Percentiles rank a stretch among this genome's conserved stretches.
Conservation (phyloP, 108 stramenopile species). For the Cyclotella choctawhatcheeana region DNA sequence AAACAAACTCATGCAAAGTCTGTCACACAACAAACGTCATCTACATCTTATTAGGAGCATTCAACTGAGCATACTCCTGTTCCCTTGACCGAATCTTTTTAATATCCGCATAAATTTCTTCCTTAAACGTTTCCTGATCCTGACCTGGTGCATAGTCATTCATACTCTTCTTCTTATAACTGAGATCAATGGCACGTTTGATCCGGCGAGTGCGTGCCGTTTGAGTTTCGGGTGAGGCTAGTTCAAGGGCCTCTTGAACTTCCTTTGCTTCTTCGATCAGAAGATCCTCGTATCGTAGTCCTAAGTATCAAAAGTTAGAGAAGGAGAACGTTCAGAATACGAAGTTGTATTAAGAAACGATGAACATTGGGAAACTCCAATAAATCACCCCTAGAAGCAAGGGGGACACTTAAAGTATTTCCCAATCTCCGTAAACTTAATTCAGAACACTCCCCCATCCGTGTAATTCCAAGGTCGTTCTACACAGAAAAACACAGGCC, state of each 20-base stretch:
- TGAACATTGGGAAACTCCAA: no score
- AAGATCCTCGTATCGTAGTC: slow-evolving; percentile 87
- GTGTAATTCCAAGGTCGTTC: no score
- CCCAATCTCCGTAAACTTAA: no score
- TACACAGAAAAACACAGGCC: no score
- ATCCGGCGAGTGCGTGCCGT: slow-evolving; percentile 86
- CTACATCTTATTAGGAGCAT: slow-evolving; percentile 74
- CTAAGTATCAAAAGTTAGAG: slow-evolving; percentile 38
- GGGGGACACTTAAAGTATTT: background rate
- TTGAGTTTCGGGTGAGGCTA: slow-evolving; percentile 81
- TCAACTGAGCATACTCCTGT: slow-evolving; percentile 80
- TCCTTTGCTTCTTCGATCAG: slow-evolving; percentile 76
- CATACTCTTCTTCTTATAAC: slow-evolving; percentile 86
- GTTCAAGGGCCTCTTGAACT: slow-evolving; percentile 81
- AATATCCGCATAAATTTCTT: slow-evolving; percentile 73
- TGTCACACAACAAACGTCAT: no score
- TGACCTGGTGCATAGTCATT: slow-evolving; percentile 81
- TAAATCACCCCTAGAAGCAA: background rate
- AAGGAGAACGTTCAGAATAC: background rate
- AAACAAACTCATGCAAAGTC: no score
- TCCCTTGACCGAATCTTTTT: slow-evolving; percentile 82
- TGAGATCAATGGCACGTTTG: slow-evolving; percentile 88
- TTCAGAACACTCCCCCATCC: no score
- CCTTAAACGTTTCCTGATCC: slow-evolving; percentile 75
- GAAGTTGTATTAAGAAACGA: slow-evolving; percentile 1